Percentiles rank a stretch among this genome's conserved stretches.
These are phyloP conservation scores for Peziza echinospora DNA, from an alignment of 495 filamentous ascomycete species.

Conservation along the genomic window DNA sequence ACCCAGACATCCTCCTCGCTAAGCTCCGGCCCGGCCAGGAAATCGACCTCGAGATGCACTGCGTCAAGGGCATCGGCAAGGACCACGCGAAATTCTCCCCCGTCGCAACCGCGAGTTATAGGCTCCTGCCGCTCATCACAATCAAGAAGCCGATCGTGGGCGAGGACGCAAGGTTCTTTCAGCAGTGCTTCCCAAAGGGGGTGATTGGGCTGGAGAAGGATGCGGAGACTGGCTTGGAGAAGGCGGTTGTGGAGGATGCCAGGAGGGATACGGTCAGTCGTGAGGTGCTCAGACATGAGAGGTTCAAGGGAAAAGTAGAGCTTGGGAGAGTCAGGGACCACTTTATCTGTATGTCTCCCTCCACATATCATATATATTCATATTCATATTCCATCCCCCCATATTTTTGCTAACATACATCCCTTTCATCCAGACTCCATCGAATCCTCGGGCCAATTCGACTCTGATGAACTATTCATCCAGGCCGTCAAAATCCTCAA, in stretches of 20 bases:
- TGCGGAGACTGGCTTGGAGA: slow-evolving; percentile 43
- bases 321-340: slow-evolving; percentile 77
- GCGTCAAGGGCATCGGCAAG: slow-evolving; percentile 77
- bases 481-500: slow-evolving; percentile 69
- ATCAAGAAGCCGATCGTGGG: slow-evolving; percentile 69
- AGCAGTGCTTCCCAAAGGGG: slow-evolving; percentile 68
- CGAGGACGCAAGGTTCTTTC: slow-evolving; percentile 69
- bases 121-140: slow-evolving; percentile 66
- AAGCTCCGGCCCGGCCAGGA: slow-evolving; percentile 84
- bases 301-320: slow-evolving; percentile 89
- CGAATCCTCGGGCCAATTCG: slow-evolving; percentile 85
- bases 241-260: slow-evolving; percentile 63
- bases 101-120: slow-evolving; percentile 82
- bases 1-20: slow-evolving; percentile 84
- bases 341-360: slow-evolving; percentile 56
- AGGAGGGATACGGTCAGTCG: slow-evolving; percentile 63
- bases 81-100: slow-evolving; percentile 98
- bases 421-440: slow-evolving; percentile 32
- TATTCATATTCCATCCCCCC: no score
- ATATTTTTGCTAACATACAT: background rate
- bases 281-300: slow-evolving; percentile 74
- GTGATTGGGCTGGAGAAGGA: slow-evolving; percentile 65
- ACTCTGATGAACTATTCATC: slow-evolving; percentile 74
- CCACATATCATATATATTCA: no score
- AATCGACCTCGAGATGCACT: slow-evolving; percentile 64